These are phyloP conservation scores for Erodium chrysanthum DNA, from an alignment of 441 rosid species.

Conservation along the genomic window DNA sequence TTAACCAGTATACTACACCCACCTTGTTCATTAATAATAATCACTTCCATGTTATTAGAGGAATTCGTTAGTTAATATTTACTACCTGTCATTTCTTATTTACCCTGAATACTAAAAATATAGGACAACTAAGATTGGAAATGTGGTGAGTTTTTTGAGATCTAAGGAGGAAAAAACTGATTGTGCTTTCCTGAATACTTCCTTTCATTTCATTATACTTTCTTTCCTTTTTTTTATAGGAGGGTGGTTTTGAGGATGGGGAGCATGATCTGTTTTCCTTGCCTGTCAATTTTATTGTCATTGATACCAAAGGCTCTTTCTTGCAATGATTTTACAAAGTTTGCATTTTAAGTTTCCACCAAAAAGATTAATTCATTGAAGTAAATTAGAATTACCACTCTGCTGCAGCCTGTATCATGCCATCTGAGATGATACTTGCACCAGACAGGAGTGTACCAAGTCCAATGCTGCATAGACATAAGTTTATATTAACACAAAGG, in stretches of 20 bases:
- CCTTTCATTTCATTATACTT: background rate
- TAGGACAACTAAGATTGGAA: no score
- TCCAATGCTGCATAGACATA: conserved; percentile 57
- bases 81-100: no score
- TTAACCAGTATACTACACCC: no score
- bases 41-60: no score
- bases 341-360: background rate
- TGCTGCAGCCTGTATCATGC: conserved; percentile 99
- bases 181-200: background rate
- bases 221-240: background rate
- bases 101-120: no score
- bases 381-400: conserved; percentile 51
- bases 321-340: background rate
- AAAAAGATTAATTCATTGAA: background rate
- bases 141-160: no score
- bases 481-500: background rate
- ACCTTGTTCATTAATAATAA: no score
- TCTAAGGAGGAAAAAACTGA: no score
- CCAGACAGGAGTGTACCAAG: conserved; percentile 96
- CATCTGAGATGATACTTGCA: conserved; percentile 77
- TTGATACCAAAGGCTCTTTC: background rate
- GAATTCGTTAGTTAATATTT: no score
- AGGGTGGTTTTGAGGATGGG: background rate
- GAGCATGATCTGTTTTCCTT: background rate
- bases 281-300: background rate